Conservation (phyloP, 1,139 yeast genomes). For the Sporopachydermia cereana region DNA sequence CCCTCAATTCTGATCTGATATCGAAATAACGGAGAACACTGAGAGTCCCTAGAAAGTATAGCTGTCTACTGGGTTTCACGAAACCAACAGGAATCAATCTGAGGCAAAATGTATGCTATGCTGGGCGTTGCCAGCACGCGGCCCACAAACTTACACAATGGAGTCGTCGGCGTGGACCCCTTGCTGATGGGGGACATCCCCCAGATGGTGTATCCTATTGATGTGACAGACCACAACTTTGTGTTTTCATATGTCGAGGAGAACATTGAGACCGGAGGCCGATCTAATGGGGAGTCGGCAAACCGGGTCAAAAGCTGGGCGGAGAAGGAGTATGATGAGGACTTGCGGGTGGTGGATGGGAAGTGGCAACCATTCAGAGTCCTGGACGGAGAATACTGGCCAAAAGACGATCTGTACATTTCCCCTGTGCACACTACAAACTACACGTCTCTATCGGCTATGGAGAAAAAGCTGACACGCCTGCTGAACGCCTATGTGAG, state of each 20-base stretch:
- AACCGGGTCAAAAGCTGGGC: background rate
- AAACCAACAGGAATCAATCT: no score
- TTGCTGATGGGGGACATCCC: slow-evolving; percentile 1
- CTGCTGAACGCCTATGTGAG: background rate
- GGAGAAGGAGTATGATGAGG: background rate
- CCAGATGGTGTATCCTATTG: background rate
- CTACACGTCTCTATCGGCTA: background rate
- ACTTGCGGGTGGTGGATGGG: background rate
- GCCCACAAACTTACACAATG: background rate
- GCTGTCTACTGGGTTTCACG: no score
- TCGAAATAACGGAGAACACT: no score
- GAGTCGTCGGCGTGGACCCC: slow-evolving; percentile 1
- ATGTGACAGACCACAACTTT: background rate
- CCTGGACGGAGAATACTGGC: slow-evolving; percentile 2
- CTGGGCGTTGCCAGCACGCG: background rate
- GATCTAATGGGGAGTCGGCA: background rate
- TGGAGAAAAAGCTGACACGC: background rate
- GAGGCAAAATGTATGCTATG: slow-evolving; percentile 2
- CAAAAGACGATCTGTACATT: slow-evolving; percentile 2
- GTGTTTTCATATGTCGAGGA: background rate
- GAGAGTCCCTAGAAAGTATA: no score
- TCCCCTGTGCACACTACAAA: background rate
- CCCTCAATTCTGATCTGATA: no score
- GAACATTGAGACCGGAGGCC: background rate
- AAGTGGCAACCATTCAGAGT: slow-evolving; percentile 1